Evolutionary conservation across 2,329 filamentous ascomycete genomes (phyloP).

Genomic region (Xylariaceae sp.): DNA sequence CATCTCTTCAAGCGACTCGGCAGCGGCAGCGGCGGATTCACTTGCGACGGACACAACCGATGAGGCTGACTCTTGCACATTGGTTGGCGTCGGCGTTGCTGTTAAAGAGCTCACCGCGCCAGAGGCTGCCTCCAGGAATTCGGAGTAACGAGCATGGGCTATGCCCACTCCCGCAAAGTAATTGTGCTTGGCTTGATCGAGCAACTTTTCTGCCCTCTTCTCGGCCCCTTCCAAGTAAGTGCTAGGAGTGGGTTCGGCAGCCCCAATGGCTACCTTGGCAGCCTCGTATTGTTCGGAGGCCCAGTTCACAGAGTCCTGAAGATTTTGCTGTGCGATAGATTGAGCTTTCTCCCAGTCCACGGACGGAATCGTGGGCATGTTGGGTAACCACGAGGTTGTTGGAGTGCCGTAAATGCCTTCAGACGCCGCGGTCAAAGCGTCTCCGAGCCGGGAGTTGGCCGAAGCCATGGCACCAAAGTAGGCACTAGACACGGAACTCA

Average conservation of each 20-base stretch:
- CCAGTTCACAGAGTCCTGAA: constrained; percentile 65
- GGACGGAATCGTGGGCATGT: constrained; percentile 32
- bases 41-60: constrained; percentile 41
- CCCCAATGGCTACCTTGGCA: constrained; percentile 61
- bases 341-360: constrained; percentile 47
- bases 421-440: constrained; percentile 51
- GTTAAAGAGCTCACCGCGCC: constrained; percentile 58
- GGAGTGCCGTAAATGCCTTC: constrained; percentile 45
- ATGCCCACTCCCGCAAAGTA: constrained; percentile 77
- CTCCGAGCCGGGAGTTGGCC: constrained; percentile 56
- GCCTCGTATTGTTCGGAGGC: constrained; percentile 69
- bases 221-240: constrained; percentile 34
- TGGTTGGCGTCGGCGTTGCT: constrained; percentile 56
- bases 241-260: constrained; percentile 56
- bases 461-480: constrained; percentile 62
- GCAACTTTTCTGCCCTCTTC: constrained; percentile 51
- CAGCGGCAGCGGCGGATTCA: constrained; percentile 43
- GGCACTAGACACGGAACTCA: constrained; percentile 63
- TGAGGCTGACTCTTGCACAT: constrained; percentile 45
- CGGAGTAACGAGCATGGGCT: constrained; percentile 74
- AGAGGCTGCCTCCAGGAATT: constrained; percentile 69
- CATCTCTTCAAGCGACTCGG: constrained; percentile 36
- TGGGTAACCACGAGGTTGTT: constrained; percentile 33
- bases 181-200: constrained; percentile 56
- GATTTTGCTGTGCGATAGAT: constrained; percentile 64